phyloP scores from a whole-genome alignment of 805 yeast species.

The Suhomyces xylopsoci region DNA sequence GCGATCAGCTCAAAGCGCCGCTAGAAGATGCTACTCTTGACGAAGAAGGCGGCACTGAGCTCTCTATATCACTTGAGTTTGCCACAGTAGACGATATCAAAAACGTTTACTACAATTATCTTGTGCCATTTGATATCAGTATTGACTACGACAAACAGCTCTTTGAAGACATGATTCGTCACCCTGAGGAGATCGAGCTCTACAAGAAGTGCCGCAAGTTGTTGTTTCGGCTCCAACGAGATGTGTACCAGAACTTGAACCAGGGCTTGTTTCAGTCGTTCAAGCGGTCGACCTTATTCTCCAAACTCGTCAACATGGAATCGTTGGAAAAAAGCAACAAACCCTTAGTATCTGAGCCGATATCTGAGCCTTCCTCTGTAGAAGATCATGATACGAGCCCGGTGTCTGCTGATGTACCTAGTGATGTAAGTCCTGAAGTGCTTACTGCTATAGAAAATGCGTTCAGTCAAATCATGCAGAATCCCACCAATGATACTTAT shows the following conservation, averaged over 20 bases:
- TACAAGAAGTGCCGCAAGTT: constrained; percentile 57
- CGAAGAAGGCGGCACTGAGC: constrained; percentile 25
- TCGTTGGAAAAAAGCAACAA: background rate
- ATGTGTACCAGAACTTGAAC: constrained; percentile 49
- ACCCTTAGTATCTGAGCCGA: background rate
- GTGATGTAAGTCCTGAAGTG: constrained; percentile 40
- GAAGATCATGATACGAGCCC: background rate
- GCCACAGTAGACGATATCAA: constrained; percentile 53
- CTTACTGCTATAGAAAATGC: constrained; percentile 67
- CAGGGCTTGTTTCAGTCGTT: constrained; percentile 56
- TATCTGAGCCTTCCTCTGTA: background rate
- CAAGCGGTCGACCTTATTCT: constrained; percentile 52
- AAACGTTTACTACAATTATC: constrained; percentile 38
- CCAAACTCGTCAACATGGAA: constrained; percentile 27
- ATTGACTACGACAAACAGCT: constrained; percentile 6
- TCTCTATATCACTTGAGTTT: constrained; percentile 40
- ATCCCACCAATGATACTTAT: constrained; percentile 8
- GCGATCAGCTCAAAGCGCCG: constrained; percentile 71
- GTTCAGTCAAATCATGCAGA: constrained; percentile 53
- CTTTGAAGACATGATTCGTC: constrained; percentile 4
- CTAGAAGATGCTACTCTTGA: constrained; percentile 47
- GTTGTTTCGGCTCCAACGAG: constrained; percentile 57
- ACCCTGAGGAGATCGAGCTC: constrained; percentile 11
- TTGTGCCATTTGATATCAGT: background rate
- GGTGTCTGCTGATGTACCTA: constrained; percentile 14